phyloP scores from a whole-genome alignment of 352 stramenopile genomes.

The Phytophthora agathidicida region DNA sequence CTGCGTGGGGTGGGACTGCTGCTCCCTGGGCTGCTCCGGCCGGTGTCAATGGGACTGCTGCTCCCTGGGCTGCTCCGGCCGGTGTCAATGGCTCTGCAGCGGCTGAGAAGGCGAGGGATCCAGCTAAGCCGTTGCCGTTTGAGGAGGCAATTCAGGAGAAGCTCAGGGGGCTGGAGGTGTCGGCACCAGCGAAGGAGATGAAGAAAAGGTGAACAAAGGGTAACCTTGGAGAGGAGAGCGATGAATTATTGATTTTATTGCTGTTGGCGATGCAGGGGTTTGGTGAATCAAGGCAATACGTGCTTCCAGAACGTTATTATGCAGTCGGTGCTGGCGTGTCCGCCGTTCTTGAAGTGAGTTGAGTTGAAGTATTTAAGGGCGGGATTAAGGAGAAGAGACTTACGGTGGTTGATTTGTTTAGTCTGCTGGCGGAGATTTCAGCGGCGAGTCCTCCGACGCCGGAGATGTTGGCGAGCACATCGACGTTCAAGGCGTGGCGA shows the following conservation, averaged over 20 bases:
- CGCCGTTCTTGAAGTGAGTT: slow-evolving; percentile 82
- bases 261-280: slow-evolving; percentile 44
- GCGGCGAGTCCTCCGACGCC: slow-evolving; percentile 42
- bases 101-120: slow-evolving; percentile 1
- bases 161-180: slow-evolving; percentile 58
- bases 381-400: neutral
- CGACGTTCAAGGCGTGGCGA: slow-evolving; percentile 72
- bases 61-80: slow-evolving; percentile 18
- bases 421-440: slow-evolving; percentile 75
- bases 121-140: slow-evolving; percentile 44
- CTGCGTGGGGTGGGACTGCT: slow-evolving; percentile 35
- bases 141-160: slow-evolving; percentile 74
- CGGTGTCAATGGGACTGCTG: slow-evolving; percentile 1
- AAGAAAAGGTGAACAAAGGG: no score
- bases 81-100: neutral
- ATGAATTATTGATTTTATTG: neutral
- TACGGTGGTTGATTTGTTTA: slow-evolving; percentile 25
- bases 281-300: slow-evolving; percentile 89
- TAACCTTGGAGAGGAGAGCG: neutral
- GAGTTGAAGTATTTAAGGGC: neutral
- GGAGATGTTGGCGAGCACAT: slow-evolving; percentile 49
- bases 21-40: slow-evolving; percentile 20
- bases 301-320: slow-evolving; percentile 91
- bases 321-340: slow-evolving; percentile 80
- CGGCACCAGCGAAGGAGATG: slow-evolving; percentile 75